Evolutionary conservation across 2,329 filamentous ascomycete species (phyloP), one percentile per base, ranked within the genome.

Genomic region (Boeremia exigua): DNA sequence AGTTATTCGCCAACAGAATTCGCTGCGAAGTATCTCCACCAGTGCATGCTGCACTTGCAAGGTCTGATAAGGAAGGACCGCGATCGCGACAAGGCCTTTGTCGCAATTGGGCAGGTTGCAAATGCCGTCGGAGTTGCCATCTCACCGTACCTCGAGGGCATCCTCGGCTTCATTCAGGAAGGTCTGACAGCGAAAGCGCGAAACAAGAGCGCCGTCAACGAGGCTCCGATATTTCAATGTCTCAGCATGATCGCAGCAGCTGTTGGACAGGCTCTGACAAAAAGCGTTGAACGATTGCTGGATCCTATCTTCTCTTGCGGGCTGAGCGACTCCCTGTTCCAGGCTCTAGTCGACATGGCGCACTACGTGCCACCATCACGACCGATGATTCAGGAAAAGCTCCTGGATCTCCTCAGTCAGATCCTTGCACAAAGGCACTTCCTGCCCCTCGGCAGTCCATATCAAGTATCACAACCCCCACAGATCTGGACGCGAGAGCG

Each of bases 221-320:
- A 88, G 71, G 84, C 82, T 2, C 92, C 94, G 0, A 94, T 98
- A 58, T 98, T 98, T 68, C 91, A 96, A 76, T 99, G 95, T 76
- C 96, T 99, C 73, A 99, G 96, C 75, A 93, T 96, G 79, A 85
- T 99, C 48, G 92, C 95, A 0, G 89, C 96, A 40, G 95, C 95
- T 3, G 95, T 98, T 28, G 95, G 95, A 1, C 95, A 99, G 78
- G 95, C 94, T 0, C 82, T 99, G 48, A 98, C 92, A 82, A 99
- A 98, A 77, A 97, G 98, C 73, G 97, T 99, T 87, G 93, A 97
- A 72, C 91, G 93, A 11, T 80, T 99, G 27, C 84, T 99, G 9
- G 94, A 97, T 66, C 93, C 96, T 10, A 97, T 99, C 56, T 99
- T 99, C 76, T 93, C 92, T 14, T 99, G 95, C 72, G 95, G 96